phyloP scores from a whole-genome alignment of 2,329 filamentous ascomycete genomes.

The Geoglossum cookeanum region DNA sequence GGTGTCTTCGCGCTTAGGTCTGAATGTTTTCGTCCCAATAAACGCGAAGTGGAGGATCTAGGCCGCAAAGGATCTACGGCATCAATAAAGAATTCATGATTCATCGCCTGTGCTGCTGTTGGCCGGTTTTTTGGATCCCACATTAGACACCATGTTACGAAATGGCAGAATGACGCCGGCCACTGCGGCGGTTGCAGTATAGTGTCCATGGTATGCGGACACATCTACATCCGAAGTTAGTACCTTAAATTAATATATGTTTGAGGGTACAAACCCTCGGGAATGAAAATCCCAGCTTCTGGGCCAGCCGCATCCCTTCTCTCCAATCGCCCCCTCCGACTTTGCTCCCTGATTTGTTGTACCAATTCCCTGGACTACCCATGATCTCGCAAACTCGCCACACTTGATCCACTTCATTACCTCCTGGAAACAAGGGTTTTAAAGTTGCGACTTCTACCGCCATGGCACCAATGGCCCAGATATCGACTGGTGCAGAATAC shows the following conservation, averaged over 20 bases:
- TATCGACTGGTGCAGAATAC: conserved; percentile 94
- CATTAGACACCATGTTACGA: conserved; percentile 97
- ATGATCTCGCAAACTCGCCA: conserved; percentile 99
- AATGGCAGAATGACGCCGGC: conserved; percentile 71
- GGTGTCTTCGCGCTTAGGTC: conserved; percentile 49
- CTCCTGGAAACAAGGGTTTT: conserved; percentile 90
- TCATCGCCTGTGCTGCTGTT: conserved; percentile 82
- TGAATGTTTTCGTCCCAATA: conserved; percentile 79
- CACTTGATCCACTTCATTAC: conserved; percentile 96
- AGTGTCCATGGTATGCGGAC: conserved; percentile 87
- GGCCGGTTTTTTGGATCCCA: conserved; percentile 91
- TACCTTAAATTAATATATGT: too few species aligned
- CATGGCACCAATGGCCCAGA: conserved; percentile 98
- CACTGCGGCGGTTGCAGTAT: conserved; percentile 81
- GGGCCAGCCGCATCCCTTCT: conserved; percentile 76
- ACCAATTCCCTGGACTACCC: conserved; percentile 97
- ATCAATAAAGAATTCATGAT: conserved; percentile 86
- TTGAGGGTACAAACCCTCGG: conserved; percentile 40
- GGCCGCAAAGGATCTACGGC: conserved; percentile 80
- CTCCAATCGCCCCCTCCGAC: conserved; percentile 96
- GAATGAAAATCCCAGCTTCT: conserved; percentile 95
- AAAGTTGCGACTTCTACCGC: conserved; percentile 92
- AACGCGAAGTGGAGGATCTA: conserved; percentile 71
- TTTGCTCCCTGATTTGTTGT: conserved; percentile 69
- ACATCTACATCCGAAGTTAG: conserved; percentile 44